These are phyloP conservation scores for Aspergillus egyptiacus DNA, from an alignment of 495 filamentous ascomycete species.

Conservation along the genomic window DNA sequence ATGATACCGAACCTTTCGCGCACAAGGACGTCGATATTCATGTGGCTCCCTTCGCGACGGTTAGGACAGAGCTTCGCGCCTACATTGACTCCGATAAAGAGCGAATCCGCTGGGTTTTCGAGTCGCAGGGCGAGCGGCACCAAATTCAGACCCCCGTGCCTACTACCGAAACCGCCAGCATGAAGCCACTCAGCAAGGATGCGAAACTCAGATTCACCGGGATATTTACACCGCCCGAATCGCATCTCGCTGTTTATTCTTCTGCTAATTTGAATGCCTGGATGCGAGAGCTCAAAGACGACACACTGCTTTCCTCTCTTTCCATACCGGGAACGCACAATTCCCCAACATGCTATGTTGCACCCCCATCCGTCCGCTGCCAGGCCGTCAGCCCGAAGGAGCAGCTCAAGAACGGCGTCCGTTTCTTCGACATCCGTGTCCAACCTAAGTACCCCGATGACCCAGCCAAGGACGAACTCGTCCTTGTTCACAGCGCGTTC, in stretches of 20 bases:
- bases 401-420: constrained; percentile 85
- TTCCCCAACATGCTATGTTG: constrained; percentile 72
- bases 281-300: constrained; percentile 70
- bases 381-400: constrained; percentile 70
- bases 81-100: constrained; percentile 45
- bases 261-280: constrained; percentile 64
- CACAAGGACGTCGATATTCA: constrained; percentile 49
- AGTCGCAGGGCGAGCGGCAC: constrained; percentile 53
- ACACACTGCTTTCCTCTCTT: constrained; percentile 67
- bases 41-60: constrained; percentile 53
- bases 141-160: constrained; percentile 56
- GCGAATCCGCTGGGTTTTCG: constrained; percentile 57
- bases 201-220: constrained; percentile 61
- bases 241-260: constrained; percentile 72
- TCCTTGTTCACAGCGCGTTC: constrained; percentile 72
- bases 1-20: constrained; percentile 50
- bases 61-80: constrained; percentile 48
- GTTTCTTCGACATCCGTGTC: constrained; percentile 89
- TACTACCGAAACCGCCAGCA: constrained; percentile 48
- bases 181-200: constrained; percentile 49
- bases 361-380: constrained; percentile 89
- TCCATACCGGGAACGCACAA: constrained; percentile 97
- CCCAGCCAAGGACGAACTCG: constrained; percentile 48
- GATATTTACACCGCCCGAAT: constrained; percentile 59
- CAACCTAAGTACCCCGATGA: constrained; percentile 55